These are phyloP conservation scores for Dysphania ambrosioides DNA, from an alignment of 148 eudicot genomes.

Conservation along the genomic window DNA sequence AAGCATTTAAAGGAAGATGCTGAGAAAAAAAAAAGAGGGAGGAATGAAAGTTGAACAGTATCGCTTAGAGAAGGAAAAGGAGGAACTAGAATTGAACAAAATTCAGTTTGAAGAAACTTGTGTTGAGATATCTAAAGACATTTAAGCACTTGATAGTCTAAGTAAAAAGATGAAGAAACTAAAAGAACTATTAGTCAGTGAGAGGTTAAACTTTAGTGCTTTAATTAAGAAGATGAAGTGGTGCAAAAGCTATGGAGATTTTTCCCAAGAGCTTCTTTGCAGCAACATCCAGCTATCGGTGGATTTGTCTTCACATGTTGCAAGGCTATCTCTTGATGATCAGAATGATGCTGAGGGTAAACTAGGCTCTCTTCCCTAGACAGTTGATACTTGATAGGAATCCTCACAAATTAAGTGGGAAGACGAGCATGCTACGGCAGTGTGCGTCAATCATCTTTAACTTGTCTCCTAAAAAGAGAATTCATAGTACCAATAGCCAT, in stretches of 20 bases:
- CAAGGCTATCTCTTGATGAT: slow-evolving; percentile 8
- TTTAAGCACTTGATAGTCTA: slow-evolving; percentile 56
- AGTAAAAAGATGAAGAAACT: slow-evolving; percentile 65
- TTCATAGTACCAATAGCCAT: slow-evolving; percentile 28
- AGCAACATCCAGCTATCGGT: slow-evolving; percentile 45
- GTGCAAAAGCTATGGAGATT: slow-evolving; percentile 63
- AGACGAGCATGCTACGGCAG: slow-evolving; percentile 52
- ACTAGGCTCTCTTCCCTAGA: slow-evolving; percentile 18
- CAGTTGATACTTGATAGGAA: slow-evolving; percentile 30
- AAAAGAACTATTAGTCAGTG: slow-evolving; percentile 48
- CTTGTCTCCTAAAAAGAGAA: slow-evolving; percentile 45
- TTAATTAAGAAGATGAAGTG: slow-evolving; percentile 53
- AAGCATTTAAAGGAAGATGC: slow-evolving; percentile 45
- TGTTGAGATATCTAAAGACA: slow-evolving; percentile 67
- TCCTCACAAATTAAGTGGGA: slow-evolving; percentile 43
- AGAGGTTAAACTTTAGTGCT: slow-evolving; percentile 51
- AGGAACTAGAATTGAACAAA: slow-evolving; percentile 49
- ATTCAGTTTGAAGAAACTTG: slow-evolving; percentile 59
- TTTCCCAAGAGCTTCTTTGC: slow-evolving; percentile 34
- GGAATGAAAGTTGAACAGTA: slow-evolving; percentile 43
- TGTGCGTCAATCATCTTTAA: slow-evolving; percentile 59
- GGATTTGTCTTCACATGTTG: no score
- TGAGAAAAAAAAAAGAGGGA: slow-evolving; percentile 46
- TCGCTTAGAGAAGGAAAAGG: slow-evolving; percentile 55
- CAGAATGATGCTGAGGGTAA: slow-evolving; percentile 22